These are phyloP conservation scores for Bipolaris gigantea DNA, from an alignment of 2,329 filamentous ascomycete species.

Conservation along the genomic window DNA sequence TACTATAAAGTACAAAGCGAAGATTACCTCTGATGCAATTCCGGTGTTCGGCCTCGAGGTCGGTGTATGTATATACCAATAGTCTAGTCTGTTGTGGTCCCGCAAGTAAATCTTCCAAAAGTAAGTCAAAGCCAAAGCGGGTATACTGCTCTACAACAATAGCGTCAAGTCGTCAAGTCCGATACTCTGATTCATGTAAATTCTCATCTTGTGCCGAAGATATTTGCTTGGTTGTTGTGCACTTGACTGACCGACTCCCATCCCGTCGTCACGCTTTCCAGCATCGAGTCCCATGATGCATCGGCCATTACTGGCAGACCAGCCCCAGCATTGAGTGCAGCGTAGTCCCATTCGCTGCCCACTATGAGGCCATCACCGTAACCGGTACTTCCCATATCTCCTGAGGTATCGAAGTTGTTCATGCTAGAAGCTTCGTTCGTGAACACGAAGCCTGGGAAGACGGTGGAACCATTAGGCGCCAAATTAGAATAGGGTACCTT, in stretches of 20 bases:
- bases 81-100: conserved; percentile 2
- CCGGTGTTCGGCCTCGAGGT: not conserved
- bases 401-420: conserved; percentile 10
- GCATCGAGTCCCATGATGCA: conserved; percentile 41
- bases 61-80: not conserved
- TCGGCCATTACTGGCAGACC: conserved; percentile 41
- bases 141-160: conserved; percentile 18
- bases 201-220: conserved; percentile 5
- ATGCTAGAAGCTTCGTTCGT: conserved; percentile 9
- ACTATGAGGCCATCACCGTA: conserved; percentile 28
- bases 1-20: not conserved
- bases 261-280: conserved; percentile 41
- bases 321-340: conserved; percentile 22
- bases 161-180: not conserved
- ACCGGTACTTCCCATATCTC: conserved; percentile 14
- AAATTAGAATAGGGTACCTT: conserved; percentile 10
- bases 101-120: not conserved
- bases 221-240: conserved; percentile 5
- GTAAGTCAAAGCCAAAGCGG: conserved; percentile 19
- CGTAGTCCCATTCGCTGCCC: conserved; percentile 40
- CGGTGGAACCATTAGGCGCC: conserved; percentile 3
- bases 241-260: conserved; percentile 33
- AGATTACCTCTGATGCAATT: not conserved
- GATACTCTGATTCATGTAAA: not conserved
- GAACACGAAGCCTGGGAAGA: conserved; percentile 4